phyloP scores from a whole-genome alignment of 305 asterid species.

The Fraxinus paxiana region DNA sequence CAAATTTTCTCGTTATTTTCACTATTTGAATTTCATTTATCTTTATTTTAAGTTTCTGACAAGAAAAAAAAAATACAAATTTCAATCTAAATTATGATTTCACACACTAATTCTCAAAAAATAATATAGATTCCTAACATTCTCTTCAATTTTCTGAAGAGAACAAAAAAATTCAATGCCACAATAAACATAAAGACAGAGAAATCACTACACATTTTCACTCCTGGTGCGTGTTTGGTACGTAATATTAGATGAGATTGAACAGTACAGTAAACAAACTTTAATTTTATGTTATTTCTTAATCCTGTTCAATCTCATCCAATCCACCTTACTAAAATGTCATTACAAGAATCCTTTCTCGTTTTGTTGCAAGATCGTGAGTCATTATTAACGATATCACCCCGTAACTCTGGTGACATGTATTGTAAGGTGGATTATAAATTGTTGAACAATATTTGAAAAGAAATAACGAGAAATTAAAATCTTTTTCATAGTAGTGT shows the following conservation, averaged over 20 bases:
- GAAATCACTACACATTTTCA: neutral
- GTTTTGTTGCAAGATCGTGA: neutral
- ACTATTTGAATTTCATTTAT: neutral
- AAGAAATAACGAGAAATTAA: neutral
- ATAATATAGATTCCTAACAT: neutral
- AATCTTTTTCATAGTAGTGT: neutral
- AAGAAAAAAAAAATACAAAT: neutral
- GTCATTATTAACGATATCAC: slow-evolving; percentile 19
- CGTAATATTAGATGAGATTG: neutral
- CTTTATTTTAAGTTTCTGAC: neutral
- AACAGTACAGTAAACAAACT: neutral
- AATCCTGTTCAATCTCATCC: neutral
- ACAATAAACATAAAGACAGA: neutral
- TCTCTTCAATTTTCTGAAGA: neutral
- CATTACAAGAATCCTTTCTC: neutral
- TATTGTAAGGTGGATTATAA: neutral
- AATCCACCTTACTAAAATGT: neutral
- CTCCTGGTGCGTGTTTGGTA: neutral
- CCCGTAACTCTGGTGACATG: slow-evolving; percentile 1
- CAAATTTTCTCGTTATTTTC: neutral
- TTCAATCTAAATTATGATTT: neutral
- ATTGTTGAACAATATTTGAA: neutral
- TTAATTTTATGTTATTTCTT: neutral
- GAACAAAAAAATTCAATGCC: neutral
- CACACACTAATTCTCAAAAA: neutral